Evolutionary conservation across 2,329 filamentous ascomycete genomes (phyloP).

Genomic region (Colletotrichum higginsianum): DNA sequence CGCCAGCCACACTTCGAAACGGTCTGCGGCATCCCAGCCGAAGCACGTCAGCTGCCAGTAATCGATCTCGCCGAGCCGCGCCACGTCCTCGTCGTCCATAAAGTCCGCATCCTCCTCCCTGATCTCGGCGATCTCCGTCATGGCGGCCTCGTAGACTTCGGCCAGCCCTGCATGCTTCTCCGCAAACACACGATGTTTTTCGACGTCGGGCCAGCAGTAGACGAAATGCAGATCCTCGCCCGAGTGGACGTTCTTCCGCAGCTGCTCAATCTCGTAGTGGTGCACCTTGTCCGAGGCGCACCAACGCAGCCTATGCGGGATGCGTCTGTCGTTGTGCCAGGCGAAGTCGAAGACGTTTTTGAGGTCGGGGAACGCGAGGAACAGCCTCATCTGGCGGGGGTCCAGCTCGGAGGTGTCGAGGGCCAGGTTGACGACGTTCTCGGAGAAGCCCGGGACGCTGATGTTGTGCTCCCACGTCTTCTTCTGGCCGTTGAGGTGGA

Average conservation of each 20-base stretch:
- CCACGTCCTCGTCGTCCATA: constrained; percentile 8
- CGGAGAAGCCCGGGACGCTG: constrained; percentile 48
- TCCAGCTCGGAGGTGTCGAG: constrained; percentile 33
- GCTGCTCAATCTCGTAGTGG: constrained; percentile 47
- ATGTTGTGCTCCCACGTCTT: constrained; percentile 29
- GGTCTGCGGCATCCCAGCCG: constrained; percentile 32
- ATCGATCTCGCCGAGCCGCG: constrained; percentile 4
- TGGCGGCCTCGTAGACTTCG: background rate
- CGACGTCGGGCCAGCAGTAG: constrained; percentile 54
- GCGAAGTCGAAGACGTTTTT: constrained; percentile 48
- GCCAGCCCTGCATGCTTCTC: constrained; percentile 38
- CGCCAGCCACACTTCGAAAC: constrained; percentile 27
- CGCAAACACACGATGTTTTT: constrained; percentile 50
- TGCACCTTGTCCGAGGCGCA: constrained; percentile 50
- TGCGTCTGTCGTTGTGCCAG: constrained; percentile 31
- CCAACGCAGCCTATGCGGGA: constrained; percentile 48
- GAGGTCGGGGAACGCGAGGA: constrained; percentile 47
- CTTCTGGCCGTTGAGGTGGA: constrained; percentile 39
- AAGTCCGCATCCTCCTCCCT: constrained; percentile 1
- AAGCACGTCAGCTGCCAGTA: constrained; percentile 33
- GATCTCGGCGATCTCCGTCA: constrained; percentile 4
- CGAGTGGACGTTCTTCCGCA: constrained; percentile 45
- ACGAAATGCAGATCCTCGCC: constrained; percentile 48
- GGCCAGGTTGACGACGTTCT: constrained; percentile 50
- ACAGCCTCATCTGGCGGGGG: background rate